Conservation (phyloP, 1,139 yeast genomes). For the Komagataea norvegica region DNA sequence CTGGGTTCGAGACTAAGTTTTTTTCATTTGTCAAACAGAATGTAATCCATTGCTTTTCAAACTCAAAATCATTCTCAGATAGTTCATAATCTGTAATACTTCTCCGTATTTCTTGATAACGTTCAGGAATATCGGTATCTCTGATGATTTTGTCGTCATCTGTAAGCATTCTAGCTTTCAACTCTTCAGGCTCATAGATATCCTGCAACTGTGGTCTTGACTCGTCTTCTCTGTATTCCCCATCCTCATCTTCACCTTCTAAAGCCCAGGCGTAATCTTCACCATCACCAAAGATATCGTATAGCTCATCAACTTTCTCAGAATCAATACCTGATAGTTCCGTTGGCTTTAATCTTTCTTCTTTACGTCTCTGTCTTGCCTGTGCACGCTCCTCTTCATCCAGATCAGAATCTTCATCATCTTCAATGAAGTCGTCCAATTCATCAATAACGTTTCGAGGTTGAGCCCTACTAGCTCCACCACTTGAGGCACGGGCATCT, state of each 20-base stretch:
- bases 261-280: slow-evolving; percentile 98
- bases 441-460: slow-evolving; percentile 52
- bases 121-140: slow-evolving; percentile 85
- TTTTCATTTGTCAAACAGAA: slow-evolving; percentile 53
- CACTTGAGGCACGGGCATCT: slow-evolving; percentile 36
- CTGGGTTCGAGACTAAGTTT: slow-evolving; percentile 32
- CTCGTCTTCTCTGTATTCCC: slow-evolving; percentile 37
- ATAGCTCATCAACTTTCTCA: slow-evolving; percentile 87
- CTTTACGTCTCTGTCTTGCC: slow-evolving; percentile 34
- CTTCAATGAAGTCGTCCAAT: slow-evolving; percentile 95
- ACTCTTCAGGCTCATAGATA: slow-evolving; percentile 91
- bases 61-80: slow-evolving; percentile 59
- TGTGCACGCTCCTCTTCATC: slow-evolving; percentile 57
- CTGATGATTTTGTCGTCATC: slow-evolving; percentile 89
- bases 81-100: slow-evolving; percentile 62
- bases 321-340: slow-evolving; percentile 79
- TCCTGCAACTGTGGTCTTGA: slow-evolving; percentile 70
- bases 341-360: slow-evolving; percentile 42
- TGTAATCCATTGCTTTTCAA: slow-evolving; percentile 78
- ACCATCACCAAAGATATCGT: slow-evolving; percentile 96
- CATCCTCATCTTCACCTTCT: slow-evolving; percentile 74
- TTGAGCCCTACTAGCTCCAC: slow-evolving; percentile 21
- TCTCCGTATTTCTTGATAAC: slow-evolving; percentile 74
- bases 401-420: slow-evolving; percentile 92
- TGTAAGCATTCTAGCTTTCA: slow-evolving; percentile 84